Percentiles rank a stretch among this genome's conserved stretches.
Evolutionary conservation across 2,329 filamentous ascomycete species (phyloP).

Genomic region (Onygenales sp.): DNA sequence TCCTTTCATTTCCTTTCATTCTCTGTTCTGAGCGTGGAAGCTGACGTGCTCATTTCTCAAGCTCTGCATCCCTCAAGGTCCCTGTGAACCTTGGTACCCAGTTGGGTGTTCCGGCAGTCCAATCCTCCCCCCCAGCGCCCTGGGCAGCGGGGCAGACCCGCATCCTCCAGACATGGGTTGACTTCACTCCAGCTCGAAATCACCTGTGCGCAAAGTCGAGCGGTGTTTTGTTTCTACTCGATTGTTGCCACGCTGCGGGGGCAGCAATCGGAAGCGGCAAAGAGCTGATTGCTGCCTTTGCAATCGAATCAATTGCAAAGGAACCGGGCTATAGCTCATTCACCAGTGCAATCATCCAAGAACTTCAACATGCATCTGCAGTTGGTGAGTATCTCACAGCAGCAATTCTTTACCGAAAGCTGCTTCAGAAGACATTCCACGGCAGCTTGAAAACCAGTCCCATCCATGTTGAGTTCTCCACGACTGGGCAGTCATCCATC

Average conservation of each 20-base stretch:
- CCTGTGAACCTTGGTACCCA: not conserved
- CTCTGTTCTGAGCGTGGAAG: not conserved
- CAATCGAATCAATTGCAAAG: not conserved
- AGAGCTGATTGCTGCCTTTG: conserved; percentile 1
- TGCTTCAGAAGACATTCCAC: not conserved
- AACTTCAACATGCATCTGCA: not conserved
- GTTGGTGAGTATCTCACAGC: not conserved
- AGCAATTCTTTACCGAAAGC: not conserved
- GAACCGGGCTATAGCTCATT: not conserved
- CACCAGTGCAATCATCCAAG: not conserved
- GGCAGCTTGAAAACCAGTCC: not conserved
- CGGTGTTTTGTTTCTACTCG: not conserved
- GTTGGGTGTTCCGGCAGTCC: not conserved
- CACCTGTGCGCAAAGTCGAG: not conserved
- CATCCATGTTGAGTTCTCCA: not conserved
- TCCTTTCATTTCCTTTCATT: not conserved
- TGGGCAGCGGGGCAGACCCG: too few relatives aligned
- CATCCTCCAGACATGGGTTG: not conserved
- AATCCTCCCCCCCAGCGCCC: not conserved
- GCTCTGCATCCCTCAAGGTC: not conserved
- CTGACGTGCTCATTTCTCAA: not conserved
- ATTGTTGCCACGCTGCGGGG: not conserved
- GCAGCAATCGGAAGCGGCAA: not conserved
- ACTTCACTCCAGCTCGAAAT: not conserved
- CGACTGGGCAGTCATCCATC: not conserved